Evolutionary conservation across 1,284 basidiomycete species (phyloP), one percentile per base, ranked within the genome.

Genomic region (Trametes versicolor): DNA sequence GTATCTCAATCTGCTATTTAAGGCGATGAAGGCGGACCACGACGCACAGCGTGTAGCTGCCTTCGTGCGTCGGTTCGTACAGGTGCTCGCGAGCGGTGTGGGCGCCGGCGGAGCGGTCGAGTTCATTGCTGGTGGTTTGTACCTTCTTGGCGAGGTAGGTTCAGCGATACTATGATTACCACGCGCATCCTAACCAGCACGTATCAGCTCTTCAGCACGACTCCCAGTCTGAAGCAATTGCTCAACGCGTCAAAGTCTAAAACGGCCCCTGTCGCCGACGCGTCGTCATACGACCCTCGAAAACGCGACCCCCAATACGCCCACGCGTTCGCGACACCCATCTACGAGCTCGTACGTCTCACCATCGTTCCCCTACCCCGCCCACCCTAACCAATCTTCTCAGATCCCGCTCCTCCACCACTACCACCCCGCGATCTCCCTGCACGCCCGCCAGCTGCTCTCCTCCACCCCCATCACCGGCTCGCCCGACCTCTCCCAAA

Each of bases 1-100:
- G 91, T 99, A 98, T 78, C 87, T 99, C 70, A 99, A 99, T 77
- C 81, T 99, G 23, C 79, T 99, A 23, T 97, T 98, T 87, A 97
- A 96, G 75, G 91, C 95, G 19, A 80, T 99, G 71, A 98, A 98
- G 78, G 85, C 84, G 3, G 97, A 98, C 74, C 77, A 77, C 13
- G 88, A 88, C 58, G 70, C 78, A 0, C 86, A 86, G 63, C 85
- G 96, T 21, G 86, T 93, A 10, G 90, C 90, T 77, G 95, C 96
- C 0, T 90, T 99, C 64, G 87, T 98, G 48, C 90, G 95, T 75
- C 83, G 98, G 58, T 89, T 98, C 55, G 83, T 97, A 32, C 97
- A 99, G 79, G 83, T 97, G 51, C 81, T 99, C 41, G 88, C 84
- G 4, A 82, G 81, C 66, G 88, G 88, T 8, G 85, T 82, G 64